Base-by-base conservation (phyloP, 192 early-diverging fungal genomes). In the Coemansia pectinata region DNA sequence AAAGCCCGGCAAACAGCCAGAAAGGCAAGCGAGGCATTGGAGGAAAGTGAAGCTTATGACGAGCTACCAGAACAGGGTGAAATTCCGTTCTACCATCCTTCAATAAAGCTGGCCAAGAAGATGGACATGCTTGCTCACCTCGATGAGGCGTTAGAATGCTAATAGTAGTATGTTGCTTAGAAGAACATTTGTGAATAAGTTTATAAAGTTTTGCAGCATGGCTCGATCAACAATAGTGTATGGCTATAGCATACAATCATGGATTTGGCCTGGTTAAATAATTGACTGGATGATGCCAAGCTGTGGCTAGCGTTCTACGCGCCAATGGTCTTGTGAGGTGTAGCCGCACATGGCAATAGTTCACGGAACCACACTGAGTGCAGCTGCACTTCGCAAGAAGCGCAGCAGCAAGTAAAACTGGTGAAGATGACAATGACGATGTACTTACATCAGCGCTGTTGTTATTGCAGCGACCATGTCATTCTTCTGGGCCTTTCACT, bases 331-430 rank as follows among this genome's bases (percentile, higher is more conserved):
- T 38, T 90, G 89, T 10, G 98, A 79, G 12, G 98, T 87, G 70
- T 98, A 99, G 79, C 98, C 97, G 42, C 96, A 96, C 0, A 99
- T 90, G 70, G 89, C 88, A 5, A 99, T 77, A 1, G 96, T 99
- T 66, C 90, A 90, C 17, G 95, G 93, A 15, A 87, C 69, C 7
- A 99, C 77, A 10, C 82, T 74, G 70, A 96, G 87, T 9, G 92
- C 88, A 19, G 87, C 85, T n/a, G 90, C 86, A 67, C 96, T 92
- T 1, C 98, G 74, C 36, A 94, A 85, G 2, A 90, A 88, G 1
- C 96, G 96, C n/a, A 99, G 70, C 7, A 95, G 90, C 34, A 93
- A 91, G 14, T 95, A 85, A 70, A 99, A 97, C 75, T 99, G 96
- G 66, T 96, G 90, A 63, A 92, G 83, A 74, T 99, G 53, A 7